A percentile compares a stretch with the other conserved stretches of the same genome.
Evolutionary conservation across 1,284 basidiomycete species (phyloP).

Genomic region (Papiliotrema flavescens): DNA sequence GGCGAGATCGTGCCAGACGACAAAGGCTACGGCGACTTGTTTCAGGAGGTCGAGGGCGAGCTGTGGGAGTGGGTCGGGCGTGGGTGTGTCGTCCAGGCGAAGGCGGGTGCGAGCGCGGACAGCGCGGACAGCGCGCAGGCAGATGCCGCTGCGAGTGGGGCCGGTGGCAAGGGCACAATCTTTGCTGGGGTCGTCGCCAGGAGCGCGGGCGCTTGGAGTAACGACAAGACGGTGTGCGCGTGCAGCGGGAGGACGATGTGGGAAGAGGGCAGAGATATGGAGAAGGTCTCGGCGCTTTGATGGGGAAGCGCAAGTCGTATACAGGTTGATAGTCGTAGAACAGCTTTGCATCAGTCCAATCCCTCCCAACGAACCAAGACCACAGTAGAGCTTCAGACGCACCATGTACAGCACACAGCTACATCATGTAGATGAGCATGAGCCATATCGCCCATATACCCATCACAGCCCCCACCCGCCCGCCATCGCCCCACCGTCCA

Average conservation of each 20-base stretch:
- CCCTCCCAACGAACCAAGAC: no score
- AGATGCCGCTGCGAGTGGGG: no score
- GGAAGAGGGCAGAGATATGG: slow-evolving; percentile 50
- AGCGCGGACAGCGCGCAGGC: no score
- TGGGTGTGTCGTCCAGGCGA: slow-evolving; percentile 44
- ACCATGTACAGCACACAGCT: not conserved
- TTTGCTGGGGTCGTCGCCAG: slow-evolving; percentile 50
- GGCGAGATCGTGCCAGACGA: slow-evolving; percentile 42
- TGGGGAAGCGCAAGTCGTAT: no score
- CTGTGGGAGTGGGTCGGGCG: slow-evolving; percentile 50
- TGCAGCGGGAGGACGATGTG: slow-evolving; percentile 50
- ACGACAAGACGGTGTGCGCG: slow-evolving; percentile 51
- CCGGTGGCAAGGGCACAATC: slow-evolving; percentile 28
- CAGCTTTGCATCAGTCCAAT: no score
- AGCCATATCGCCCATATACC: not conserved
- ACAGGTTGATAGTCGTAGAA: no score
- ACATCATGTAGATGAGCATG: not conserved
- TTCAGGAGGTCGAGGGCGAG: slow-evolving; percentile 47
- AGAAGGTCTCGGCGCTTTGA: slow-evolving; percentile 9
- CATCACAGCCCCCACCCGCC: not conserved
- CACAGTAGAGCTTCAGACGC: not conserved
- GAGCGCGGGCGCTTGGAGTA: slow-evolving; percentile 49
- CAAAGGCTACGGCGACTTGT: slow-evolving; percentile 50
- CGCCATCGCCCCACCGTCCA: no score
- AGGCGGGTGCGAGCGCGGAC: slow-evolving; percentile 1